Conservation (phyloP, 75 land plant genomes). For the Cupressus sempervirens region DNA sequence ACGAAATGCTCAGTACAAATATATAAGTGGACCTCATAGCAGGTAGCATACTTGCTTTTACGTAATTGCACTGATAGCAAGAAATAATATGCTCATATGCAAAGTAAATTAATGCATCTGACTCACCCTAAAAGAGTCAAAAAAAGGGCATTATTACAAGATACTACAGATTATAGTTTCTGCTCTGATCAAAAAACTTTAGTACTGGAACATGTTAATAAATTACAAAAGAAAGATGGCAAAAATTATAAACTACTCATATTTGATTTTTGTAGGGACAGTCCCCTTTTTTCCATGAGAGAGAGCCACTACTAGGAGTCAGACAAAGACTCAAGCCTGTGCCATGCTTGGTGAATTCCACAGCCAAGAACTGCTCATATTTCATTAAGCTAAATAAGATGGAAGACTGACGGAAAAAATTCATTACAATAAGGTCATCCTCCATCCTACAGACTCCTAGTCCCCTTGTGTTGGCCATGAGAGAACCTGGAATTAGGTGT, state of each 20-base stretch:
- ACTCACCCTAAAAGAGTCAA: not conserved
- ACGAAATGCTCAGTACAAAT: not conserved
- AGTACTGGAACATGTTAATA: not conserved
- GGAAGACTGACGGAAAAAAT: not conserved
- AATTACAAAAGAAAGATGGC: not conserved
- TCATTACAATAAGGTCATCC: not conserved
- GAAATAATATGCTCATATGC: not conserved
- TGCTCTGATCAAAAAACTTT: not conserved
- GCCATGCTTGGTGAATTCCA: not conserved
- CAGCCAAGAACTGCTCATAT: not conserved
- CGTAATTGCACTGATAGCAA: not conserved
- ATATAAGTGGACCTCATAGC: not conserved
- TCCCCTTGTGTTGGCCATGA: not conserved
- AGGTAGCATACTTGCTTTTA: not conserved
- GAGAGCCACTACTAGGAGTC: too few relatives aligned
- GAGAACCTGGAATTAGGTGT: not conserved
- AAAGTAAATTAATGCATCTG: not conserved
- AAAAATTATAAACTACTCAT: not conserved
- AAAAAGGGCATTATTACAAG: not conserved
- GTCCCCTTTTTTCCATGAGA: not conserved
- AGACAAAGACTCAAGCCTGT: too few relatives aligned
- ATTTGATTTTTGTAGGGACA: not conserved
- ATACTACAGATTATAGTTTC: not conserved
- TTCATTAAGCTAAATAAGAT: not conserved
- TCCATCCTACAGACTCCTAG: not conserved